Base-by-base conservation (phyloP, 164 flowering plant genomes). In the Nelumbo lutea region DNA sequence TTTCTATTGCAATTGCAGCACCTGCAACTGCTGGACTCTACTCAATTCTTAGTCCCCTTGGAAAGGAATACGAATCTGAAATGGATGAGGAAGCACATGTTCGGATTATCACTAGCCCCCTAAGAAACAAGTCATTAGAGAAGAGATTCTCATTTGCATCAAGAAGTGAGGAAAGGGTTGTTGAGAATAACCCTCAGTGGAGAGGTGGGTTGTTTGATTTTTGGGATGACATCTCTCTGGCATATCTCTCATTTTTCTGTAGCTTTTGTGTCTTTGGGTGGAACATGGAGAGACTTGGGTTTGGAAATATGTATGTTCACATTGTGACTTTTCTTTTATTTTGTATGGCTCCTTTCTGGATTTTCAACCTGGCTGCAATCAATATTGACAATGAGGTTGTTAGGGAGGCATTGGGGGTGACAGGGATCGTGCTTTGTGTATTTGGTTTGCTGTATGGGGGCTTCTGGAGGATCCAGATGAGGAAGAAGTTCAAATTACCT, bases 261-360 rank as follows among this genome's bases (percentile, higher is more conserved):
- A 75, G 83, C 58, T 92, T 84, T 74, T 95, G 98, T 82, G 91
- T 92, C 38, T 92, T 95, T 67, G 99, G 99, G 41, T 92, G 98
- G 99, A 95, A 95, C 62, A 92, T 92, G 98, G 98, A 92, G 77
- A 88, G 98, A 58, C 87, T 95, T 50, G 97, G 97, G 5, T 89
- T 95, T 73, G 99, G 99, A 2, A 95, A 95, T 77, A 95, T 92
- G 97, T 95, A 89, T 68, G 99, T 95, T 71, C 99, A 92, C 58
- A 87, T 92, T 55, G 90, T 89, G 1, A 95, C 97, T 52, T 95
- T 95, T 73, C 27, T 88, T 51, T 85, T 95, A 39, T 85, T 92
- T 45, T 95, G 97, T 72, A 56, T 77, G 79, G 96, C 99, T 42
- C 99, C 99, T 38, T 90, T 87, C 73, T 90, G 89, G 88, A 85